Base-by-base conservation (phyloP, 257 asterid genomes). In the Capsicum rhomboideum region DNA sequence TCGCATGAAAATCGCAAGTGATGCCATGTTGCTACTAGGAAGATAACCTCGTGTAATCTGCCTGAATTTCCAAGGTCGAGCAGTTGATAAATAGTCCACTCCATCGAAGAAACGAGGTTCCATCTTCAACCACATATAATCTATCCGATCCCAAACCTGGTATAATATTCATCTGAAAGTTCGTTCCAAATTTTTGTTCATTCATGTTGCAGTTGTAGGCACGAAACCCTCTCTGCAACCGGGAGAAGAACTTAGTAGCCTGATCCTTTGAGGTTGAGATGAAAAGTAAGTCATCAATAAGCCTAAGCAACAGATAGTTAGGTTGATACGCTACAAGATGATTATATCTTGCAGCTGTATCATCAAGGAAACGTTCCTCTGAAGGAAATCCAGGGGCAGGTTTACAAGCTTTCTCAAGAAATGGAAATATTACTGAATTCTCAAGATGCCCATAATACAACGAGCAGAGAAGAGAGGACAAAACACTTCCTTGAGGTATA, bases 201-300 rank as follows among this genome's bases (percentile, higher is more conserved):
- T 96, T 96, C 99, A 94, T 93, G 89, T 72, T 83, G 91, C 98
- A 95, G 88, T 96, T 94, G 88, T 94, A 96, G 69, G 85, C 94
- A 52, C 85, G 87, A 85, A 93, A 84, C 80, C 98, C 99, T 89
- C 97, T 89, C 78, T 88, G 89, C 90, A 96, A 58, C 83, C 91
- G 91, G 46, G 91, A 80, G 86, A 90, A 90, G 89, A 92, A 96
- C 92, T 82, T 85, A 16, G 93, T 89, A 56, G 99, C 98, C 90
- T 90, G 99, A 82, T 82, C 86, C 87, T 91, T 90, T 67, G 99
- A 94, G 56, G 98, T 93, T 75, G 99, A 93, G 85, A 94, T 84
- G 87, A 94, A 92, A 82, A 96, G 87, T 83, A 88, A 94, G 90
- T 96, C 99, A 81, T 96, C 99, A 50, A 92, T 88, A 83, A 92